Percentiles rank a stretch among this genome's conserved stretches.
phyloP scores from a whole-genome alignment of 768 basidiomycete species.

The Leccinum olivaceopallidum region DNA sequence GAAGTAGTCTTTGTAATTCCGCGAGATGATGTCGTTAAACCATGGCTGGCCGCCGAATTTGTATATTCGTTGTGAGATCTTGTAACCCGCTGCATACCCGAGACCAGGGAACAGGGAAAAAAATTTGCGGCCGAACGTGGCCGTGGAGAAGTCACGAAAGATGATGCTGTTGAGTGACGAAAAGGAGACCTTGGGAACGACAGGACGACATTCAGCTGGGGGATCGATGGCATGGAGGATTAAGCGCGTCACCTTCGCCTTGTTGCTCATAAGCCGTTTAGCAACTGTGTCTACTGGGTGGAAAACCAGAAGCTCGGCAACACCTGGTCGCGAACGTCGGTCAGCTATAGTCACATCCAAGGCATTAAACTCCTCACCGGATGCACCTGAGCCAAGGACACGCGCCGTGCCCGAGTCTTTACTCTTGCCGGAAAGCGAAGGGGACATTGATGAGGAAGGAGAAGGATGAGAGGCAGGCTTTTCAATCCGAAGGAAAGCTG shows the following conservation, averaged over 20 bases:
- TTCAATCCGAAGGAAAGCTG: not conserved
- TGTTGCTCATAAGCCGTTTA: slow-evolving; percentile 99
- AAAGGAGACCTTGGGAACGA: slow-evolving; percentile 52
- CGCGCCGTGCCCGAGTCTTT: slow-evolving; percentile 91
- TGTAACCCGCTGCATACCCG: slow-evolving; percentile 98
- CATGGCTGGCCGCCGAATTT: slow-evolving; percentile 99
- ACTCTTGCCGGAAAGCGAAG: slow-evolving; percentile 43
- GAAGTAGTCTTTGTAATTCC: slow-evolving; percentile 80
- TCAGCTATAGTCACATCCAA: not conserved
- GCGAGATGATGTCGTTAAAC: slow-evolving; percentile 90
- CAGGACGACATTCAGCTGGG: not conserved
- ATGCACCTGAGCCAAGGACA: slow-evolving; percentile 88
- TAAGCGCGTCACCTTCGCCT: slow-evolving; percentile 57
- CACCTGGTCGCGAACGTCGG: slow-evolving; percentile 48
- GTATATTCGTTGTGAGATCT: slow-evolving; percentile 90
- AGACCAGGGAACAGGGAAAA: slow-evolving; percentile 97
- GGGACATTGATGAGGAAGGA: slow-evolving; percentile 43
- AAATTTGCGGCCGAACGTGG: slow-evolving; percentile 66
- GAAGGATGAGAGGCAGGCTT: not conserved
- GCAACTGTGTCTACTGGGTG: slow-evolving; percentile 97
- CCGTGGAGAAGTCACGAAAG: slow-evolving; percentile 81
- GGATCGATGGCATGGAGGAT: not conserved
- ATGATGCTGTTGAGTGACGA: slow-evolving; percentile 72
- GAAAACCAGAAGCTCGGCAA: slow-evolving; percentile 94
- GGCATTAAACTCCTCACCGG: slow-evolving; percentile 50